Evolutionary conservation across 768 basidiomycete genomes (phyloP), one percentile per base, ranked within the genome.

Genomic region (Suillus luteus): DNA sequence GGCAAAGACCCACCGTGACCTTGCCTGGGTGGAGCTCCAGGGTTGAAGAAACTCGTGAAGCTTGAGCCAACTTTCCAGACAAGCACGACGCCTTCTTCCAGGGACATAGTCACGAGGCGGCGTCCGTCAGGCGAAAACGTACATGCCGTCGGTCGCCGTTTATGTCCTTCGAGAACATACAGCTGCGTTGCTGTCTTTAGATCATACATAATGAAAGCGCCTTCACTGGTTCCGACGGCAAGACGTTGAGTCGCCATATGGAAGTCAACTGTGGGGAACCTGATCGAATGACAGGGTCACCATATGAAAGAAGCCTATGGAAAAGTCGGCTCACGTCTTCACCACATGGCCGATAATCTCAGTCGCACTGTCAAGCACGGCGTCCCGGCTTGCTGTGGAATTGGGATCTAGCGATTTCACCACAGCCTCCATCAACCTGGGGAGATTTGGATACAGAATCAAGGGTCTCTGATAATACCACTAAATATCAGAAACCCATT

Each of bases 31-130:
- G 95, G 96, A 8, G 90, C 91, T 2, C 96, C 96, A 1, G 93
- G 88, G 72, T 88, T 89, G 72, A 99, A 95, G 74, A 99, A 88
- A 66, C 94, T 95, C 27, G 88, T 82, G 66, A 99, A 85, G 70
- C 93, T 93, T 10, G 87, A 83, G 0, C 97, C 96, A 6, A 98
- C 95, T 71, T 98, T 98, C 97, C 97, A 99, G 15, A 96, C 93
- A 14, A 94, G 83, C 6, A 95, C 90, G 5, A 85, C 80, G 33
- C 86, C 87, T 72, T 98, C 95, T 65, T 91, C 92, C 31, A 99
- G 80, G 0, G 92, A 96, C 10, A 93, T 80, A 0, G 95, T 95
- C 44, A 96, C 89, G 19, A 99, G 80, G 22, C 97, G 82, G 22
- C 95, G 81, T 0, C 97, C 97, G 70, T 99, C 97, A 0, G 95